Base-by-base conservation (phyloP, 2,329 filamentous ascomycete genomes). In the Aureobasidium sp. region DNA sequence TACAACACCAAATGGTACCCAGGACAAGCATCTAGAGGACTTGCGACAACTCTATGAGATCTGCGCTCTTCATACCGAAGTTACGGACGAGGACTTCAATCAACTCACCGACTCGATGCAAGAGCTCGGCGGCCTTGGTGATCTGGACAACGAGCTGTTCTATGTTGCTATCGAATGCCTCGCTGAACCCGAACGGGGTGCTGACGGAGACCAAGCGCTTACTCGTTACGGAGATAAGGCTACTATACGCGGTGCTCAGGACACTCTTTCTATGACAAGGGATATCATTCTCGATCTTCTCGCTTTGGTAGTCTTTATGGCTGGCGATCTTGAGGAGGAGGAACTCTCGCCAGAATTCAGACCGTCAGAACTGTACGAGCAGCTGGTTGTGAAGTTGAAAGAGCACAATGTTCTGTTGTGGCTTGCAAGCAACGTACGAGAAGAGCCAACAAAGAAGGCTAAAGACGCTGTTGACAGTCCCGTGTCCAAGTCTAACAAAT, bases 241-340 rank as follows among this genome's bases (percentile, higher is more conserved):
- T 1, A 79, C 91, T 15, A 83, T 96, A 12, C 87, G 86, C 64
- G 87, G 90, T 7, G 85, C 89, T 0, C 88, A 93, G 70, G 91
- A 97, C 70, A 87, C 84, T 14, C 82, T 94, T 7, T 82, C 88
- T 56, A 76, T 90, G 36, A 87, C 89, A 64, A 87, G 86, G 76
- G 84, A 84, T 64, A 79, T 94, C 9, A 85, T 95, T 56, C 85
- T 95, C 65, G 91, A 93, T 70, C 84, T 97, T 63, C 78, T 97
- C 2, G 82, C 94, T 2, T 81, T 99, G 7, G 80, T 96, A 17
- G 82, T 94, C 11, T 91, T 97, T 73, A 88, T 97, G 81, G 88
- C 94, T 72, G 87, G 87, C 42, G 90, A 94, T 70, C 83, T 90
- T 59, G 88, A 92, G 63, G 84, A 86, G 66, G 85, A 87, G 45